A percentile compares a stretch with the other conserved stretches of the same genome.
phyloP scores from a whole-genome alignment of 257 asterid species.

The Osmanthus fragrans region DNA sequence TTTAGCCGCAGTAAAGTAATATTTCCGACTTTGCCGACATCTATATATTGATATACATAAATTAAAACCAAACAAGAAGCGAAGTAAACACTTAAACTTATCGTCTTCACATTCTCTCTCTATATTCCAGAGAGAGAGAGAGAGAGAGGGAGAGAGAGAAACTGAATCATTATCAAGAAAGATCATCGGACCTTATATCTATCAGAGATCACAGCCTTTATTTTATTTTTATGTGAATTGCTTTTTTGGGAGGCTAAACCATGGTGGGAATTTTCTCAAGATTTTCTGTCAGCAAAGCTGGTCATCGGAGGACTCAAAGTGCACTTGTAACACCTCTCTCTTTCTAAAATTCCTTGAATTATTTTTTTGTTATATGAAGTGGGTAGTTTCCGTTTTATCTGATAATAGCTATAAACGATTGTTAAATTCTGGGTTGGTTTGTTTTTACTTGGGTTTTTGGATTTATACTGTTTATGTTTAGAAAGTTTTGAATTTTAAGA shows the following conservation, averaged over 20 bases:
- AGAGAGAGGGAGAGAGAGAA: background rate
- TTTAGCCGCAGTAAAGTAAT: slow-evolving; percentile 9
- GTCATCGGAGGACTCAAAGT: slow-evolving; percentile 1
- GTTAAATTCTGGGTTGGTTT: background rate
- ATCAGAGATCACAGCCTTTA: background rate
- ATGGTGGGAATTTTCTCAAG: slow-evolving; percentile 7
- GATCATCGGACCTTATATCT: background rate
- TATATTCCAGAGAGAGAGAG: background rate
- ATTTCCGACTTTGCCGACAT: background rate
- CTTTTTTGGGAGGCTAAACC: background rate
- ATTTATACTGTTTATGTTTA: background rate
- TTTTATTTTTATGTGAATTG: background rate
- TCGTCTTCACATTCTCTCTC: slow-evolving; percentile 20
- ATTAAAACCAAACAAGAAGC: slow-evolving; percentile 21
- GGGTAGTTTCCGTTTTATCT: slow-evolving; percentile 2
- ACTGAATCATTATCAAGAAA: background rate
- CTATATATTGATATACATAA: background rate
- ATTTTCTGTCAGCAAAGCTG: background rate
- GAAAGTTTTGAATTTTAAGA: slow-evolving; percentile 21
- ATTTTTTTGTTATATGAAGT: background rate
- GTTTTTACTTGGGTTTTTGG: background rate
- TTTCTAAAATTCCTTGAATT: background rate
- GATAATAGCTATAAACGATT: background rate
- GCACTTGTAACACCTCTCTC: background rate
- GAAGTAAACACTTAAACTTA: slow-evolving; percentile 2